A percentile compares a stretch with the other conserved stretches of the same genome.
Conservation (phyloP, 2,329 filamentous ascomycete species). For the Clarireedia paspali region DNA sequence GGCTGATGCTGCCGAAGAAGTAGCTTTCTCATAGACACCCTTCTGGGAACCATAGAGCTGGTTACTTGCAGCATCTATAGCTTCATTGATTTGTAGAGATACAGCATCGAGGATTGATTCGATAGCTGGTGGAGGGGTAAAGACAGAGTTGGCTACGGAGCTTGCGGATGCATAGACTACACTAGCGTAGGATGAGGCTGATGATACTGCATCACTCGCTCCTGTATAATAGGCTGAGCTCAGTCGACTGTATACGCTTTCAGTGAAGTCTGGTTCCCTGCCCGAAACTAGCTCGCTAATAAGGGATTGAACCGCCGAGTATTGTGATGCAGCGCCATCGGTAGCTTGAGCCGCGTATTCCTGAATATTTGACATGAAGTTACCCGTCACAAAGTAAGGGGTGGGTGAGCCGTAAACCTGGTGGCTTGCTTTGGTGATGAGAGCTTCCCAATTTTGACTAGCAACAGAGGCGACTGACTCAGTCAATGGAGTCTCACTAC, state of each 20-base stretch:
- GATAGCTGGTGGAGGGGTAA: conserved; percentile 49
- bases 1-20: conserved; percentile 43
- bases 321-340: conserved; percentile 53
- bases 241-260: conserved; percentile 68
- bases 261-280: conserved; percentile 73
- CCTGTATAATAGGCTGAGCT: conserved; percentile 65
- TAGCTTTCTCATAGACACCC: conserved; percentile 45
- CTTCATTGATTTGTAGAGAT: conserved; percentile 47
- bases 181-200: conserved; percentile 44
- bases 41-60: conserved; percentile 51
- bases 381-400: conserved; percentile 31
- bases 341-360: conserved; percentile 56
- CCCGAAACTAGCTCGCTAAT: conserved; percentile 70
- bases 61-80: conserved; percentile 49
- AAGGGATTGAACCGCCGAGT: conserved; percentile 60
- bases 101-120: conserved; percentile 51
- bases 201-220: conserved; percentile 34
- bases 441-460: conserved; percentile 32
- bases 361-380: conserved; percentile 42
- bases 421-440: conserved; percentile 27
- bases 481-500: conserved; percentile 41
- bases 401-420: conserved; percentile 28
- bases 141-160: conserved; percentile 39
- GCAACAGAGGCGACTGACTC: conserved; percentile 44
- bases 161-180: conserved; percentile 37